Base-by-base conservation (phyloP, 345 rosid genomes). In the Brassica rapa region DNA sequence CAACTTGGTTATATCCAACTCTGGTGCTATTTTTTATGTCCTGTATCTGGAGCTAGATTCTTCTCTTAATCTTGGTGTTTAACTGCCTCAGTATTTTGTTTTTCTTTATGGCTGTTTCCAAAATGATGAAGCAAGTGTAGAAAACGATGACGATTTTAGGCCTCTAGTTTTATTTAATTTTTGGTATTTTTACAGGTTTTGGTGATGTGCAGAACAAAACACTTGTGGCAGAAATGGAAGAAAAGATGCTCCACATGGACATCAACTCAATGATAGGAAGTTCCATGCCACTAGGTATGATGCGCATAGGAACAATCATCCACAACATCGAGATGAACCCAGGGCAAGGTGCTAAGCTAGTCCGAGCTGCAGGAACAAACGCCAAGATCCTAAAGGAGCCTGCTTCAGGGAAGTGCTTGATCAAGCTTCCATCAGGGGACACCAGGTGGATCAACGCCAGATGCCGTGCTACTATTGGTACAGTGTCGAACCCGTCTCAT, bases 301-400 rank as follows among this genome's bases (percentile, higher is more conserved):
- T 92, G 98, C 90, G 97, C 8, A 94, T 94, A 3, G 98, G 98
- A 43, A 92, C 97, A 6, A 82, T 91, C 61, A 89, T 94, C 80
- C 98, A 94, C 89, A 92, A 92, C 86, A 86, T 94, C 39, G 98
- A 94, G 82, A 65, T 91, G 81, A 89, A 90, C 73, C 94, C 97
- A 0, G 94, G 95, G 27, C 92, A 89, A 82, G 98, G 95, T 1
- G 95, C 91, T 0, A 89, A 94, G 85, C 77, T 94, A 27, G 98
- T 91, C 64, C 81, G 94, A 23, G 87, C 98, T 3, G 94, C 98
- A 0, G 97, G 98, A 66, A 94, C 98, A 21, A 81, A 61, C 33
- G 98, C 98, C 57, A 91, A 91, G 91, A 91, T 94, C 80, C 51
- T 94, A 62, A 92, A 91, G 73, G 95, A 92, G 55, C 98, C 97